Evolutionary conservation across 331 rosid genomes (phyloP), one percentile per base, ranked within the genome.

Genomic region (Acacia pycnantha): DNA sequence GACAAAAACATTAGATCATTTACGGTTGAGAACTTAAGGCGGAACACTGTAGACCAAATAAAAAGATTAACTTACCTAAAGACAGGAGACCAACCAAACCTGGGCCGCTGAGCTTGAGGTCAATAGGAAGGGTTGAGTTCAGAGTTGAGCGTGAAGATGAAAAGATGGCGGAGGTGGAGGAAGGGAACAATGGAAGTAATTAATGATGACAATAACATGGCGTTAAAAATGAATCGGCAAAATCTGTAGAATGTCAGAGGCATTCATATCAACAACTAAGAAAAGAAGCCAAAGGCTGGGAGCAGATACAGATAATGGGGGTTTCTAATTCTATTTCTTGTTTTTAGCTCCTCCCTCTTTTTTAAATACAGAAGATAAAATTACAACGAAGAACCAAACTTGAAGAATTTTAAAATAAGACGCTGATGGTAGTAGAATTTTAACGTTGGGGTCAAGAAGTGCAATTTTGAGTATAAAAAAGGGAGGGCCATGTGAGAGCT

Each of bases 401-500:
- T 26, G 8, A 3, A 61, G 33, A 11, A 1, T 3, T 61, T 61
- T 61, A 0, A 61, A 61, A 26, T 10, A 1, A 37, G 2, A 11
- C 10, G 0, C 26, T 61, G 16, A 5, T 37, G 9, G n/a, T 5
- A 50, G 15, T 15, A 22, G 13, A 22, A 11, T 58, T 22, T 61
- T 3, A 61, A 61, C 11, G 2, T 12, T 61, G 13, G 67, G 67
- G 67, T 26, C 35, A 3, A 11, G 33, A 11, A 27, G 31, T 26
- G 67, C 8, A 24, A 61, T 61, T 59, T 61, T 61, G 67, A 26
- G 8, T 24, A 26, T 4, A 26, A 59, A 22, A 65, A 26, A 3
- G 61, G 59, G 40, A 19, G 33, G 71, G 89, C 90, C 94, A 90
- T 90, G 97, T 85, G 90, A 80, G 50, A 33, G 85, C 77, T 72